Base-by-base conservation (phyloP, 2,329 filamentous ascomycete genomes). In the Sordariomycetes sp. region DNA sequence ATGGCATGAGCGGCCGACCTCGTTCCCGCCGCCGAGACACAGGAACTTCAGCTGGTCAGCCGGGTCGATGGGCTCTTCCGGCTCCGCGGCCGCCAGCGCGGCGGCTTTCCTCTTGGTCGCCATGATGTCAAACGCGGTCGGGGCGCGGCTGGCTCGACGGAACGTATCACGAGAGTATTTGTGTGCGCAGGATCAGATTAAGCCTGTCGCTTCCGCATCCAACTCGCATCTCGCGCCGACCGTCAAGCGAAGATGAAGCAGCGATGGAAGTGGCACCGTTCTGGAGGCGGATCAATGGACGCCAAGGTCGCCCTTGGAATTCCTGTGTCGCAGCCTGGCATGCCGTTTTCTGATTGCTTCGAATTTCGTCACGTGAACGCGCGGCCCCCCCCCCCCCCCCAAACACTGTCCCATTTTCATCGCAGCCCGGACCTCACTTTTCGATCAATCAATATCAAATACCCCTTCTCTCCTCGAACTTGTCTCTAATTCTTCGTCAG, bases 1-100 rank as follows among this genome's bases (percentile, higher is more conserved):
- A 69, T 99, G 94, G 71, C 94, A 97, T 62, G 94, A 97, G 62
- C 94, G 81, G 57, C 94, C 94, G 61, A 99, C 94, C 73, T 99
- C 94, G 70, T 96, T 97, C 63, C 94, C 94, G 60, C 94, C 94
- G 60, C 94, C 94, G 42, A 99, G 76, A 65, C 90, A 95, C 57
- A 96, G 80, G 66, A 99, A 99, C 74, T 90, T 88, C 59, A 99
- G 81, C 76, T 97, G 90, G 68, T 99, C 94, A 1, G 90, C 83
- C 4, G 94, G 90, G 65, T 97, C 92, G 59, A 95, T 86, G 1
- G 90, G 89, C 65, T 96, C 90, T 59, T 96, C 90, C 3, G 60
- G 55, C 25, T 60, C 60, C 50, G 85, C 80, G 15, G 72, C 74
- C 5, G 76, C 69, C 59, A 62, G 61, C 52, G 59, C 61, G 22